A percentile compares a stretch with the other conserved stretches of the same genome.
Evolutionary conservation across 2,329 filamentous ascomycete species (phyloP).

Genomic region (Leptographium galeiforme): DNA sequence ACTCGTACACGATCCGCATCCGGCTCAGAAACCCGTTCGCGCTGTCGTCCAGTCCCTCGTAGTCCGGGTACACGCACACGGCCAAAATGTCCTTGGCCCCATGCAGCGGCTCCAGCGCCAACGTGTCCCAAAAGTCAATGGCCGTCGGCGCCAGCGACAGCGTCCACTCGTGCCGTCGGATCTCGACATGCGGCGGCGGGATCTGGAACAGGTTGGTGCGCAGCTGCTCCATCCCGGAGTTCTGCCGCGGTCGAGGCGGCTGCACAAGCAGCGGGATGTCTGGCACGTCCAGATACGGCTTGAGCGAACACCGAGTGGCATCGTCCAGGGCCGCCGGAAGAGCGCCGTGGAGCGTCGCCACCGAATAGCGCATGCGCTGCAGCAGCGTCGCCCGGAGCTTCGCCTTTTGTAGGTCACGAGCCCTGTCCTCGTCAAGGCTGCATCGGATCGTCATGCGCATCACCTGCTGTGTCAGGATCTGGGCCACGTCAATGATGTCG

Average conservation of each 20-base stretch:
- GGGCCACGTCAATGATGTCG: constrained; percentile 52
- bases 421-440: constrained; percentile 21
- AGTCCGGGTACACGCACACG: constrained; percentile 57
- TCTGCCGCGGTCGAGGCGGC: constrained; percentile 34
- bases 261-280: constrained; percentile 41
- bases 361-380: constrained; percentile 30
- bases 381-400: constrained; percentile 28
- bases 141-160: constrained; percentile 65
- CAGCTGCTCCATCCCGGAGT: constrained; percentile 31
- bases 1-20: constrained; percentile 59
- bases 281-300: constrained; percentile 40
- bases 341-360: constrained; percentile 31
- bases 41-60: constrained; percentile 47
- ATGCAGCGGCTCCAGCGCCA: constrained; percentile 59
- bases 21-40: constrained; percentile 53
- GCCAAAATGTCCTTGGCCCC: constrained; percentile 59
- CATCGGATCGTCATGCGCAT: constrained; percentile 18
- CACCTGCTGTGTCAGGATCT: constrained; percentile 59
- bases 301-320: constrained; percentile 27
- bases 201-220: constrained; percentile 47
- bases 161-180: constrained; percentile 54
- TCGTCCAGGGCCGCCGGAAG: constrained; percentile 31
- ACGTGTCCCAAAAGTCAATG: constrained; percentile 67
- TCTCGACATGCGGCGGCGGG: constrained; percentile 54
- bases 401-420: constrained; percentile 15